Percentiles rank a stretch among this genome's conserved stretches.
These are phyloP conservation scores for Mucor circinelloides DNA, from an alignment of 371 early-diverging fungal genomes.

Conservation along the genomic window DNA sequence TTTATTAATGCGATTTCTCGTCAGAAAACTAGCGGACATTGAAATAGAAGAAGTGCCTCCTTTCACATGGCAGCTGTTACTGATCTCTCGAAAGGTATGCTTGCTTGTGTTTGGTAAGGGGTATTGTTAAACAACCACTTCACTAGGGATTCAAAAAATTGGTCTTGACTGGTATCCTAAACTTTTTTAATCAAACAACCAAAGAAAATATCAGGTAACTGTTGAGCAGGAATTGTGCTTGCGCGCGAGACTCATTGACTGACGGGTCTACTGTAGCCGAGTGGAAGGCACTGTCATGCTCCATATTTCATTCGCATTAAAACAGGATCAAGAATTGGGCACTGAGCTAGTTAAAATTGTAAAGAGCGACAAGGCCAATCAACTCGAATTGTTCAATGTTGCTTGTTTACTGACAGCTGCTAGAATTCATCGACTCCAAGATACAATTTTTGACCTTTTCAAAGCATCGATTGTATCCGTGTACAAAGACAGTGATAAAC, in stretches of 20 bases:
- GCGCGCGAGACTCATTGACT: not conserved
- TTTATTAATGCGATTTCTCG: not conserved
- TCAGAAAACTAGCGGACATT: conserved; percentile 49
- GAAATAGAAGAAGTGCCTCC: conserved; percentile 63
- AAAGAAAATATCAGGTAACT: not conserved
- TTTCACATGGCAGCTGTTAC: conserved; percentile 56
- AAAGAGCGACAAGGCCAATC: conserved; percentile 43
- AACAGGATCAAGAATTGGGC: conserved; percentile 68
- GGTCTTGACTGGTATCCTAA: conserved; percentile 18
- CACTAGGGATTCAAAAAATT: conserved; percentile 22
- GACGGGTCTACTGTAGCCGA: not conserved
- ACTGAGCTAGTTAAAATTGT: conserved; percentile 58
- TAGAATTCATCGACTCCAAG: conserved; percentile 62
- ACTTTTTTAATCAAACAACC: conserved; percentile 14
- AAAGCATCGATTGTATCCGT: conserved; percentile 46
- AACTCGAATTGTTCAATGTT: conserved; percentile 54
- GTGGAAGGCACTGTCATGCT: conserved; percentile 66
- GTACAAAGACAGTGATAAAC: conserved; percentile 56
- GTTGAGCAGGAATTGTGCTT: not conserved
- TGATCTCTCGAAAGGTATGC: conserved; percentile 67
- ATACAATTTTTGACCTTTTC: conserved; percentile 53
- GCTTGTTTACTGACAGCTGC: conserved; percentile 62
- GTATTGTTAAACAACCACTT: not conserved
- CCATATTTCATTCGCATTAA: conserved; percentile 64
- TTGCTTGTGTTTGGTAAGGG: no score